Evolutionary conservation across 352 stramenopile genomes (phyloP).

Genomic region (Globisporangium uncinulatum): DNA sequence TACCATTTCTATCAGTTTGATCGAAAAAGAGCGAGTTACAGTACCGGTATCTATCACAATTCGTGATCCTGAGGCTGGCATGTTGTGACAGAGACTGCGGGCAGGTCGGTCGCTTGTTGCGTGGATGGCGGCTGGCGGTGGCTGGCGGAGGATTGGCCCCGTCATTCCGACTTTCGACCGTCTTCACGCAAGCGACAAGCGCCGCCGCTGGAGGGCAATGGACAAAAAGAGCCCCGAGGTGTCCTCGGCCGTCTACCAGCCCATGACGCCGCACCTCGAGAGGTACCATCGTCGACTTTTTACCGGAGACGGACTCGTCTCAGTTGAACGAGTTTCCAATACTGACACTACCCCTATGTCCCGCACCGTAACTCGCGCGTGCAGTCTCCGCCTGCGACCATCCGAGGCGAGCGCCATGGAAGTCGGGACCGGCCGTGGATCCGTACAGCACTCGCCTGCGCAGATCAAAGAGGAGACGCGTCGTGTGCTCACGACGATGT

Average conservation of each 20-base stretch:
- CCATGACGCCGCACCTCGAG: constrained; percentile 28
- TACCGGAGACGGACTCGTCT: background rate
- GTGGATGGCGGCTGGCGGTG: too few species aligned
- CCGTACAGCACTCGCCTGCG: constrained; percentile 26
- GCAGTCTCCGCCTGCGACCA: constrained; percentile 15
- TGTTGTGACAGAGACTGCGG: too few species aligned
- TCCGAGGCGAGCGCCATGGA: constrained; percentile 29
- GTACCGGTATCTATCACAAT: too few species aligned
- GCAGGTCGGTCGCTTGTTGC: too few species aligned
- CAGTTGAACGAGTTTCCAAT: too few species aligned
- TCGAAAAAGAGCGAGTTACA: too few species aligned
- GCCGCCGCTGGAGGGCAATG: background rate
- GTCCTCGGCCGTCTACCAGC: constrained; percentile 16
- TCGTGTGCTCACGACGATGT: constrained; percentile 50
- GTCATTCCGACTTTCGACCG: constrained; percentile 2
- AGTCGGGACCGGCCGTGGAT: constrained; percentile 17
- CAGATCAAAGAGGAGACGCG: constrained; percentile 35
- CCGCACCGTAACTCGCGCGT: background rate
- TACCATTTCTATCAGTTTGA: too few species aligned
- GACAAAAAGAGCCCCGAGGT: background rate
- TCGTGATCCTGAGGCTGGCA: too few species aligned
- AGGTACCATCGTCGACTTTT: constrained; percentile 14
- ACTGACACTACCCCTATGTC: background rate
- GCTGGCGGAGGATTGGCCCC: background rate
- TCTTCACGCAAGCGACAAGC: background rate